Evolutionary conservation across 2,329 filamentous ascomycete genomes (phyloP).

Genomic region (Cladosporium austrohemisphaericum): DNA sequence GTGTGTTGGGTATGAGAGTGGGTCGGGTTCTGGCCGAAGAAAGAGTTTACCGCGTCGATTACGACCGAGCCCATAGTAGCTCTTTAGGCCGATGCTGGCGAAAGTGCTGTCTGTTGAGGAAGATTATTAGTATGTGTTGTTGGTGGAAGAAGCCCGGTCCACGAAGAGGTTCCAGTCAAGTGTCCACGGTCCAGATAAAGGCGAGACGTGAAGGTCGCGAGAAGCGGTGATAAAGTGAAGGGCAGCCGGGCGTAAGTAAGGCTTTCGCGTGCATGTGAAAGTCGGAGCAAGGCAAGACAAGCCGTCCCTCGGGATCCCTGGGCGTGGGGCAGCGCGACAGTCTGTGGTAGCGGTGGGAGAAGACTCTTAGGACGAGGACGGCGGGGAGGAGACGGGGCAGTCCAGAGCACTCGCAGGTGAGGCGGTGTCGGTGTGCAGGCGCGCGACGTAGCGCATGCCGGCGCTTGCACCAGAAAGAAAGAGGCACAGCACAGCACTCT

Average conservation of each 20-base stretch:
- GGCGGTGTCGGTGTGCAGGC: background rate
- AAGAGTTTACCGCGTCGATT: conserved; percentile 70
- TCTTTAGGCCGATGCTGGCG: conserved; percentile 22
- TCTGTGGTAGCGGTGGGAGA: background rate
- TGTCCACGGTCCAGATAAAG: too few species aligned
- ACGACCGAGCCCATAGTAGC: conserved; percentile 60
- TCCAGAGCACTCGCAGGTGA: background rate
- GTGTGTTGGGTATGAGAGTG: conserved; percentile 19
- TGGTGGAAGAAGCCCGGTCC: too few species aligned
- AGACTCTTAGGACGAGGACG: background rate
- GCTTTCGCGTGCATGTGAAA: conserved; percentile 16
- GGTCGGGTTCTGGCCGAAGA: conserved; percentile 35
- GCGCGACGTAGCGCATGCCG: background rate
- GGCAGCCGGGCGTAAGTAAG: too few species aligned
- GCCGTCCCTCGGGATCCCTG: conserved; percentile 6
- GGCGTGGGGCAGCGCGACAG: background rate
- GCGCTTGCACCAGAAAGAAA: background rate
- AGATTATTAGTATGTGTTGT: conserved; percentile 17
- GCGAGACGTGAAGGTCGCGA: too few species aligned
- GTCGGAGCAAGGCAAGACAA: too few species aligned
- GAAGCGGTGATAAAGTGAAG: too few species aligned
- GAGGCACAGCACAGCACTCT: background rate
- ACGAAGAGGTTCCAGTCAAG: too few species aligned
- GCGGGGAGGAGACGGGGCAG: background rate
- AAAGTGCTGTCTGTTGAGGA: conserved; percentile 17